Evolutionary conservation across 1,284 basidiomycete species (phyloP).

Genomic region (Microbotryum lychnidis-dioicae): DNA sequence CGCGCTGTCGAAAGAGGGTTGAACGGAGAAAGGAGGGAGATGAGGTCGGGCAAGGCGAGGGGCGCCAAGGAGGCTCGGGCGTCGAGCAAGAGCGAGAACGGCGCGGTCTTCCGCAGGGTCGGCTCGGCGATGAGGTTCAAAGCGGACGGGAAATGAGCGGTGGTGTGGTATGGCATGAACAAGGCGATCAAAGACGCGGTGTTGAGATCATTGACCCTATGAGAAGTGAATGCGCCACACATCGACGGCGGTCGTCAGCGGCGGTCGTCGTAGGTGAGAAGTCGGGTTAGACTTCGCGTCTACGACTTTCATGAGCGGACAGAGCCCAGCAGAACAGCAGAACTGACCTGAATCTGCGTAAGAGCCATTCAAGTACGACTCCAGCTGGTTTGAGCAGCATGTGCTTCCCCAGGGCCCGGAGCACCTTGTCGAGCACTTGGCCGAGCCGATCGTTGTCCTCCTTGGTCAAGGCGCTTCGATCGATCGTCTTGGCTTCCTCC

Average conservation of each 20-base stretch:
- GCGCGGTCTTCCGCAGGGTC: constrained; percentile 38
- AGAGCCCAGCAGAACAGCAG: neutral
- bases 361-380: constrained; percentile 92
- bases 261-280: neutral
- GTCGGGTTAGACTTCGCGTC: neutral
- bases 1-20: constrained; percentile 46
- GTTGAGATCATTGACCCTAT: constrained; percentile 88
- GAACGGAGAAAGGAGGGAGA: constrained; percentile 53
- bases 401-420: constrained; percentile 67
- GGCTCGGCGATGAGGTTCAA: constrained; percentile 16
- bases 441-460: constrained; percentile 60
- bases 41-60: constrained; percentile 58
- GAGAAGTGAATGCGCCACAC: neutral
- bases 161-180: constrained; percentile 91
- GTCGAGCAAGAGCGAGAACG: constrained; percentile 47
- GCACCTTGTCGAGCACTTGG: constrained; percentile 53
- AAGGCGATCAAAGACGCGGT: constrained; percentile 66
- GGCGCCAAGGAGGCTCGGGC: constrained; percentile 65
- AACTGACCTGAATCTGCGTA: constrained; percentile 76
- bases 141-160: constrained; percentile 63
- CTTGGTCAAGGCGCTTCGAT: constrained; percentile 68
- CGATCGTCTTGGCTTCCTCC: constrained; percentile 62
- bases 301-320: too few species aligned
- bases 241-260: neutral
- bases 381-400: constrained; percentile 72